Base-by-base conservation (phyloP, 495 filamentous ascomycete species). In the Lophiotrema nucula region DNA sequence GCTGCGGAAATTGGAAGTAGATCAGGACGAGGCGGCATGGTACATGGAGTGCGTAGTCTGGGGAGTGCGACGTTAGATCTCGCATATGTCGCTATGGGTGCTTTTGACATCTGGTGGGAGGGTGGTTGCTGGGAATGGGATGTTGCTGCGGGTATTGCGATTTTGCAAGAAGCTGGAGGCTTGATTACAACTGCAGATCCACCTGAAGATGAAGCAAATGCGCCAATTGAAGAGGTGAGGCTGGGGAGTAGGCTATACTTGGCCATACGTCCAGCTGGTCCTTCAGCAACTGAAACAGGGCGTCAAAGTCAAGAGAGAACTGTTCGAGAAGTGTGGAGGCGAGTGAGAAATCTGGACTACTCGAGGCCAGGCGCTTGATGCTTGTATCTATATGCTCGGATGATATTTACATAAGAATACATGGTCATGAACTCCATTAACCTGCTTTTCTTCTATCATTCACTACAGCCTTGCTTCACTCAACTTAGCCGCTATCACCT, bases 161-260 rank as follows among this genome's bases (percentile, higher is more conserved):
- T 83, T 53, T 68, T 83, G 8, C 68, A 80, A 39, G 80, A 83
- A 66, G 79, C 80, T 12, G 85, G 85, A 11, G 85, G 85, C 0
- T 66, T 87, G 15, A 73, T 87, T 2, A 88, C 85, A 5, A 83
- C 83, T 19, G 85, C 84, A 0, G 86, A 86, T 61, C 83, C 85
- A 2, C 83, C 85, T 0, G 69, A 79, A 47, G 70, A 85, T 58
- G 64, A 71, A 13, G 71, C 67, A 8, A 85, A 74, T 0, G 79
- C 75, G 5, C 67, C 76, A 2, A 86, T 88, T 52, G 72, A 79
- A 47, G 77, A 83, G 21, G 78, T 79, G 13, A 72, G 70, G 42
- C 65, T 88, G 22, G 85, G 83, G 0, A 83, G 84, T 64, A 72
- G 84, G 23, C 65, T 87, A 26, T 88, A 87, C 72, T 69, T 87